Base-by-base conservation (phyloP, 306 rosid species). In the Vicia villosa region DNA sequence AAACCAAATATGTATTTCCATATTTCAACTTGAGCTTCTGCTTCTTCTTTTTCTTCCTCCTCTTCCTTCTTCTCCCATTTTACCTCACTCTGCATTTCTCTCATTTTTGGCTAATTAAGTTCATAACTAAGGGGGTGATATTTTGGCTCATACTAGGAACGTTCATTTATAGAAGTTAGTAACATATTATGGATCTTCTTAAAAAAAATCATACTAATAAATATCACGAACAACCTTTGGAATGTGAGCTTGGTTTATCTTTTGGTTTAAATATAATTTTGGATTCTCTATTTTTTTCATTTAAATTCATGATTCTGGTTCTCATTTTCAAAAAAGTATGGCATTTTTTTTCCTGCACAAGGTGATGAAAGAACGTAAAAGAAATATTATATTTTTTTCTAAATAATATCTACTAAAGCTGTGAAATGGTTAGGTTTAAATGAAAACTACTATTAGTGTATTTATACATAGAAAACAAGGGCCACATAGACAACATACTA, bases 1-100 rank as follows among this genome's bases (percentile, higher is more conserved):
- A 83, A 88, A 10, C 98, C 89, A 5, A 83, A 80, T 45, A 79
- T 41, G 77, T 83, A 85, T 24, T 63, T 86, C 87, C 87, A 86
- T 0, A 86, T 72, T 1, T 70, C 61, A 10, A 72, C 14, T 28
- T 74, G 70, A 0, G 86, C 95, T 6, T 50, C 37, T 11, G 69
- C 71, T 28, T 84, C 85, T 56, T 32, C 37, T 32, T 32, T 32
- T 32, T 80, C 83, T 46, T 63, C 83, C 14, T 73, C 74, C 0
- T 80, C 42, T 4, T 66, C 61, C 41, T 61, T 46, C 24, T 24
- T 42, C 43, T 41, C 43, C 40, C 38, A 37, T 3, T 10, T 28
- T 34, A 37, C 11, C 67, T 76, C 77, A 40, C 36, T 76, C 20
- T 49, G 56, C 43, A 19, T 54, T 30, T 72, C 74, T 61, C 24